Evolutionary conservation across 2,329 filamentous ascomycete species (phyloP).

Genomic region (Fusarium continuum): DNA sequence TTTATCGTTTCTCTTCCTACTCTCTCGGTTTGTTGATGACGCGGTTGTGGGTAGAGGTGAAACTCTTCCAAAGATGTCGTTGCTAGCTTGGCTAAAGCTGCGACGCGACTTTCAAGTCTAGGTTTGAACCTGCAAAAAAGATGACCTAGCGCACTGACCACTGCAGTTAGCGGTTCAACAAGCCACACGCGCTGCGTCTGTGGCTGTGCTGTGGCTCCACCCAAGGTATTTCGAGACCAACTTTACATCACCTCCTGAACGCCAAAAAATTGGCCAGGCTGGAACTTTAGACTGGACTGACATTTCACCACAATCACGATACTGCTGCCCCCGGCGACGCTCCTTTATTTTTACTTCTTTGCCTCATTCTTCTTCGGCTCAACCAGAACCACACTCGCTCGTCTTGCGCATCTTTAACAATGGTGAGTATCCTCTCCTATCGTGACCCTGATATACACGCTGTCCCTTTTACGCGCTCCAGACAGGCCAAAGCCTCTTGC

Average conservation of each 20-base stretch:
- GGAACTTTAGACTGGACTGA: slow-evolving; percentile 29
- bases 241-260: slow-evolving; percentile 27
- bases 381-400: slow-evolving; percentile 27
- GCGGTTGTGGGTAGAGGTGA: slow-evolving; percentile 13
- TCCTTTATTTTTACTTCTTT: slow-evolving; percentile 34
- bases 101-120: slow-evolving; percentile 16
- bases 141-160: too few relatives aligned
- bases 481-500: background rate
- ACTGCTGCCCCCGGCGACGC: slow-evolving; percentile 31
- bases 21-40: slow-evolving; percentile 13
- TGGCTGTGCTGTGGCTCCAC: slow-evolving; percentile 29
- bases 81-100: slow-evolving; percentile 24
- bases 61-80: slow-evolving; percentile 31
- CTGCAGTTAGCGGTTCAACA: too few relatives aligned
- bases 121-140: slow-evolving; percentile 41
- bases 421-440: slow-evolving; percentile 29
- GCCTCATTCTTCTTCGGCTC: slow-evolving; percentile 12
- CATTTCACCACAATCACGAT: slow-evolving; percentile 24
- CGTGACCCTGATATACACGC: slow-evolving; percentile 13
- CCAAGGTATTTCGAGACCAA: slow-evolving; percentile 4
- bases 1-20: background rate
- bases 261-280: slow-evolving; percentile 41
- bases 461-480: slow-evolving; percentile 35
- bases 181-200: slow-evolving; percentile 1
- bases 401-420: slow-evolving; percentile 37